phyloP scores from a whole-genome alignment of 129 eudicot genomes.

The Mikania micrantha region DNA sequence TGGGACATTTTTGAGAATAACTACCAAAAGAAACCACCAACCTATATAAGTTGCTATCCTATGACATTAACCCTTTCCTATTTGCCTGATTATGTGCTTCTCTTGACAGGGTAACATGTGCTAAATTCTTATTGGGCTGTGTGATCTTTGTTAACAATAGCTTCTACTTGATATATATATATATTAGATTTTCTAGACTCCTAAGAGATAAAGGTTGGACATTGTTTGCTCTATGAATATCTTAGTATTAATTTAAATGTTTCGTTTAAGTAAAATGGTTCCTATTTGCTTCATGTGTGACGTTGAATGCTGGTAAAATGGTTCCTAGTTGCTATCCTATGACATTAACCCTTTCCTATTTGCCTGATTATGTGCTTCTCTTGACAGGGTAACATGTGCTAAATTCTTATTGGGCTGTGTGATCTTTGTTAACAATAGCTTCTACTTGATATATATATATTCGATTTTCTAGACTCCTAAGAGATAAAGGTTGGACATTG shows the following conservation, averaged over 20 bases:
- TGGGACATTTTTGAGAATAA: not conserved
- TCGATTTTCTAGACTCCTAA: too few species aligned
- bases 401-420: not conserved
- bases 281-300: too few species aligned
- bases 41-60: not conserved
- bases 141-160: not conserved
- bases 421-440: not conserved
- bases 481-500: too few species aligned
- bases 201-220: too few species aligned
- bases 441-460: not conserved
- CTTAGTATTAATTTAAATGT: too few species aligned
- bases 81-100: not conserved
- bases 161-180: not conserved
- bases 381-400: not conserved
- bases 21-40: not conserved
- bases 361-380: not conserved
- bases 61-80: not conserved
- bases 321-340: not conserved
- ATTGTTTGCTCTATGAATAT: too few species aligned
- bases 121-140: not conserved
- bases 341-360: not conserved
- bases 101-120: not conserved
- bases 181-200: too few species aligned
- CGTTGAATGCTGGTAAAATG: too few species aligned
- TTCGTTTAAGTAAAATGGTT: too few species aligned